Percentiles rank a stretch among this genome's conserved stretches.
Conservation (phyloP, 2,329 filamentous ascomycete species). For the Colletotrichum tofieldiae region DNA sequence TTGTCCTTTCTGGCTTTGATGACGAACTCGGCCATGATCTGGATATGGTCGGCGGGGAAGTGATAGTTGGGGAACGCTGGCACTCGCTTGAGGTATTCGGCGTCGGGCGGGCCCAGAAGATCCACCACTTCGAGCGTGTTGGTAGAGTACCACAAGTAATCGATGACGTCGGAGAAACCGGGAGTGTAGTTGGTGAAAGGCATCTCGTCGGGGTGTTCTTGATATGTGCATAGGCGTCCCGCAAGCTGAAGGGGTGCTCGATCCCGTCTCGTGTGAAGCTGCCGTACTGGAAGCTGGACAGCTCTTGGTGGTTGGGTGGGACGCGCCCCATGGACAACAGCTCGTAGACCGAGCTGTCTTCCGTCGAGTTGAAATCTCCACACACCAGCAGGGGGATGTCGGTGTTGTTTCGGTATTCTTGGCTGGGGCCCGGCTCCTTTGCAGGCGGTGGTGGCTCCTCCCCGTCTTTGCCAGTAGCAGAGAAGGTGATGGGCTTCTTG, state of each 20-base stretch:
- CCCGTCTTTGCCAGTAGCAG: slow-evolving; percentile 55
- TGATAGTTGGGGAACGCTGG: slow-evolving; percentile 95
- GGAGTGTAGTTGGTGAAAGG: slow-evolving; percentile 98
- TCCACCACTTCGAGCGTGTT: slow-evolving; percentile 89
- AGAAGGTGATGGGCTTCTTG: slow-evolving; percentile 74
- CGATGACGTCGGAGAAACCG: slow-evolving; percentile 91
- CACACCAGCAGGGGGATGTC: slow-evolving; percentile 94
- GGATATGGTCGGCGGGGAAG: slow-evolving; percentile 93
- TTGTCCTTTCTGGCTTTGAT: slow-evolving; percentile 91
- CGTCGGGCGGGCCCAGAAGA: slow-evolving; percentile 88
- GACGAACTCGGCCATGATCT: slow-evolving; percentile 89
- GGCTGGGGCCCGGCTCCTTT: slow-evolving; percentile 82
- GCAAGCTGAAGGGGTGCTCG: slow-evolving; percentile 93
- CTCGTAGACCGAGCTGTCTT: slow-evolving; percentile 91
- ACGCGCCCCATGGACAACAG: slow-evolving; percentile 87
- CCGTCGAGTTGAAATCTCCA: slow-evolving; percentile 95
- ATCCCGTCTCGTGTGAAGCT: slow-evolving; percentile 95
- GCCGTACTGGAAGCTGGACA: slow-evolving; percentile 88
- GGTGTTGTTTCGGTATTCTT: slow-evolving; percentile 87
- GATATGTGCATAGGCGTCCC: slow-evolving; percentile 89
- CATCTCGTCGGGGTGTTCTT: slow-evolving; percentile 86
- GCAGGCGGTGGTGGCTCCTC: slow-evolving; percentile 68
- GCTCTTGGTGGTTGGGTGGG: slow-evolving; percentile 83
- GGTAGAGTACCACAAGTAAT: slow-evolving; percentile 98
- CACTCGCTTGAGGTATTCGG: slow-evolving; percentile 86